Base-by-base conservation (phyloP, 495 filamentous ascomycete genomes). In the Penicillium arizonense region DNA sequence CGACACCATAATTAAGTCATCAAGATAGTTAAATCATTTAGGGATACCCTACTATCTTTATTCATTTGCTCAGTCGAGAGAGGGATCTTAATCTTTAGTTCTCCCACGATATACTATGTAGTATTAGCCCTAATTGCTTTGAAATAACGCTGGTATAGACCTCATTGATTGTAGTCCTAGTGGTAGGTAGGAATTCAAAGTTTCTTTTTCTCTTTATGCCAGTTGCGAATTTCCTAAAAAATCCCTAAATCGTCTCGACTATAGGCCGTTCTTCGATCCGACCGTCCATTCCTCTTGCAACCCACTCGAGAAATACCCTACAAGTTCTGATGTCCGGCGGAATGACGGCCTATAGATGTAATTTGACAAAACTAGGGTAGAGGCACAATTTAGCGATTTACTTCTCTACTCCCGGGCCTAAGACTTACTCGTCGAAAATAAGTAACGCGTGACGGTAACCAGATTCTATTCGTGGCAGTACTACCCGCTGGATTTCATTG, bases 161-260 rank as follows among this genome's bases (percentile, higher is more conserved):
- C 40, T 52, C n/a, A 21, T 26, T 44, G 3, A 52, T 28, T 14
- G 5, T 52, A 24, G 38, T 44, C 8, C 37, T 42, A n/a, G 23
- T 21, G 9, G 28, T 18, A 44, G 2, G 16, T 16, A 28, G 13
- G 30, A 52, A 52, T 18, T 35, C 13, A 77, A 79, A 44, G 5
- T 20, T 34, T 44, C 49, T 23, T 26, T 36, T 8, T 16, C 23
- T 43, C 30, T 18, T 20, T 20, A 52, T 44, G 5, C 49, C 14
- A 5, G 49, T 30, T 9, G 32, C 3, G 16, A 52, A 52, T 23
- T 52, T 13, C 20, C 39, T 16, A 24, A 38, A 20, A 41, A 52
- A 36, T n/a, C 30, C 13, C n/a, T 52, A 7, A 16, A 52, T 24
- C 4, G 40, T 44, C 32, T 37, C 49, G n/a, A 52, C 16, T 11